Base-by-base conservation (phyloP, 345 rosid species). In the Turritis glabra region DNA sequence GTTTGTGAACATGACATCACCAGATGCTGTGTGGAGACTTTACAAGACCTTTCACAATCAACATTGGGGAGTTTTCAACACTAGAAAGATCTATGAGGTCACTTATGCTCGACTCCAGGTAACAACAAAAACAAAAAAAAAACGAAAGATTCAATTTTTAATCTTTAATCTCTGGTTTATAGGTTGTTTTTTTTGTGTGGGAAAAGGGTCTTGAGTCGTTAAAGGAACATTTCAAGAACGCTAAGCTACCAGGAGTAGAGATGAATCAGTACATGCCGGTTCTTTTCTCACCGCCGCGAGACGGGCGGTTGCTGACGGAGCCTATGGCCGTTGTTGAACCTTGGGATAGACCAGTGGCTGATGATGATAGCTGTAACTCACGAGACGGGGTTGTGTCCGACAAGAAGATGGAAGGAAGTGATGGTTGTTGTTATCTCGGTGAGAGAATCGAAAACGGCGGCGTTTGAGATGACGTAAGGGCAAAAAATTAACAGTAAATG, bases 1-100 rank as follows among this genome's bases (percentile, higher is more conserved):
- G 69, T 95, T 95, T 73, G 99, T 90, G 81, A 95, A 95, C 85
- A 90, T 95, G 97, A 95, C 99, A 4, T 83, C 94, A 2, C 88
- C 97, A 6, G 80, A 78, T 77, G 99, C 92, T 5, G 84, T 96
- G 30, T 60, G 65, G 85, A 84, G 97, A 75, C 84, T 95, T 2
- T 88, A 89, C 87, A 88, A 89, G 67, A 91, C 92, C 0, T 95
- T 95, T 53, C 94, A 95, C 23, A 80, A 81, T 66, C 92, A 86
- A 26, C 85, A 78, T 25, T 92, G 99, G 99, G 86, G 85, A 84
- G 83, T 84, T 63, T 90, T 88, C 82, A 86, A 81, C 62, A 85
- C 92, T 19, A 87, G 84, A 32, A 95, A 95, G 67, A 95, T 92
- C 40, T 95, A 98, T 71, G 96, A 90, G 72, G 87, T 95, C 46